Evolutionary conservation across 2,329 filamentous ascomycete species (phyloP), one percentile per base, ranked within the genome.

Genomic region (Ophiosphaerella herpotricha): DNA sequence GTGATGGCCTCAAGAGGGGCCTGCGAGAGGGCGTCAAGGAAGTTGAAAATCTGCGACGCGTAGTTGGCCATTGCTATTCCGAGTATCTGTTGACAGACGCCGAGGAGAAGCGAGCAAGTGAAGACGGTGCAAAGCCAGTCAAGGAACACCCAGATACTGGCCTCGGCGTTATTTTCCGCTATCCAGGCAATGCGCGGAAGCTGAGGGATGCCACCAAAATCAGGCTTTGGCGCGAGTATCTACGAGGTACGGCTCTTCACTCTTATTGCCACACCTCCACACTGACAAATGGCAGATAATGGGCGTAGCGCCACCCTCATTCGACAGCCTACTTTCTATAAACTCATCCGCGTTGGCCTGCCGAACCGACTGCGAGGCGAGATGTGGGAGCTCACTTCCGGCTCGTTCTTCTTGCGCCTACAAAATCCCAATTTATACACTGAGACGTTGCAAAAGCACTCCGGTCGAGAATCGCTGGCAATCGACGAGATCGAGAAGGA

Each of bases 401-500:
- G 94, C 5, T 95, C 93, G 2, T 82, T 97, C 55, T 97, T 92
- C 71, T 79, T 96, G 50, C 86, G 93, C 24, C 81, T 99, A 12
- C 89, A 96, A 66, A 90, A 89, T 50, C 94, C 94, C 1, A 89
- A 85, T 9, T 78, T 93, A 5, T 99, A 93, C 67, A 78, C 82
- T 38, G 90, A 99, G 50, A 97, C 92, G 0, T 78, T 99, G 38
- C 80, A 84, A 43, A 93, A 94, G 68, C 92, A 88, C 63, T 84
- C 88, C 6, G 94, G 94, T 7, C 84, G 88, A 67, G 90, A 95
- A 60, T 97, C 93, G 9, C 82, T 99, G 53, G 94, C 94, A 38
- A 97, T 97, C 62, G 94, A 99, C 71, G 94, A 99, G 79, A 99
- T 99, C 58, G 94, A 99, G 71, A 99, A 99, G 74, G 94, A 99